Evolutionary conservation across 768 basidiomycete species (phyloP), one percentile per base, ranked within the genome.

Genomic region (Austroboletus eburneus): DNA sequence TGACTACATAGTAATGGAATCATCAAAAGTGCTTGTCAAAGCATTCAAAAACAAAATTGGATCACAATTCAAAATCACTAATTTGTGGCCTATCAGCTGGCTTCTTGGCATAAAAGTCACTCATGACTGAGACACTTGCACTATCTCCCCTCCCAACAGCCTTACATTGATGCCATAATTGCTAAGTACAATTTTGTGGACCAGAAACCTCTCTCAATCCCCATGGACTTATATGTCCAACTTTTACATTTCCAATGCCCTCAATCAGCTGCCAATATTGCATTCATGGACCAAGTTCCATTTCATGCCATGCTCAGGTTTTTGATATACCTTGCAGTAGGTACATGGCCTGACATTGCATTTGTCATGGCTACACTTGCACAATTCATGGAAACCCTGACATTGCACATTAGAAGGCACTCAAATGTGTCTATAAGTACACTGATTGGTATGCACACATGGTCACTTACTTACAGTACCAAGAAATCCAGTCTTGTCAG

Each of bases 81-180:
- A 50, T 13, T 23, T 42, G 0, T n/a, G 37, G 5, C 45, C 39
- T 0, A 55, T 57, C 17, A 49, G 38, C 21, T 55, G 50, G 57
- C 24, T 58, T 0, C 39, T 58, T 0, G 17, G 47, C 0, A 51
- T 57, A 39, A 46, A 55, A 13, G 49, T 56, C 1, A 50, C 17
- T 0, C 3, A 14, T 0, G 24, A 55, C 20, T 13, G 18, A 3
- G 41, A 43, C 2, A 14, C 32, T 0, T 23, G 2, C 3, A 55
- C 43, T 0, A 46, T 52, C 0, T 32, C 44, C 3, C 49, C 0
- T 52, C 44, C 0, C 47, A 55, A 14, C 35, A 52, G 16, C 20
- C 38, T 0, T 52, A 45, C 13, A 20, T 52, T 5, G 23, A 52
- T 0, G 37, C 44, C 0, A 55, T 55, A 5, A 8, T 52, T 0